Evolutionary conservation across 805 yeast species (phyloP), one percentile per base, ranked within the genome.

Genomic region (Candida coquimbonensis): DNA sequence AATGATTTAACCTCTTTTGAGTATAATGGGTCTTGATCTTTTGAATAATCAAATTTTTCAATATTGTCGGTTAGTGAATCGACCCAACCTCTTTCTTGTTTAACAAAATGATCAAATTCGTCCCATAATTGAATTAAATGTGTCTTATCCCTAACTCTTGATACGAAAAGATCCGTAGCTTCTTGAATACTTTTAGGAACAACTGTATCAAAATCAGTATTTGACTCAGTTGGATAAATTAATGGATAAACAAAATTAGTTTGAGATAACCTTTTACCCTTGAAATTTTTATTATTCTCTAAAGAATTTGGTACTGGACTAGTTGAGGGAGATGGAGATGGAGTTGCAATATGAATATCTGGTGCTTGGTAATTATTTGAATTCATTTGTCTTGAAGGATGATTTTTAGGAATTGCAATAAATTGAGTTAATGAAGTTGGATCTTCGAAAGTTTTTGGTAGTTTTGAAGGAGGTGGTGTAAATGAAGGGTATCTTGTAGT

Each of bases 291-390:
- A 25, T 19, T n/a, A 1, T 29, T 36, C 9, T 7, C 31, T 7
- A 58, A 38, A 16, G 13, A 29, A 2, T 9, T 29, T 29, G 31
- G 31, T 12, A 64, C 43, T 5, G 86, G 84, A 2, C 78, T 70
- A 16, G 73, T 59, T 0, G 85, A 81, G 0, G 96, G 96, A 0
- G 95, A 86, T 4, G 96, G 93, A 1, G 84, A 85, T 0, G 96
- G 96, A 0, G 96, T 87, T 0, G 96, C 90, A 11, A 88, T 74
- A 60, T 85, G 90, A 6, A 82, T 67, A 0, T 75, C 65, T 36
- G 78, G 81, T 0, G 74, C 66, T 1, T 82, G 83, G 21, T 77
- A 60, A 34, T 25, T 36, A 5, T 70, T 67, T 12, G 70, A 64
- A 40, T 70, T 67, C 5, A 70, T 54, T 7, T 72, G 42, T 33